These are phyloP conservation scores for Chamaecyparis obtusa DNA, from an alignment of 75 land plant species.

Conservation along the genomic window DNA sequence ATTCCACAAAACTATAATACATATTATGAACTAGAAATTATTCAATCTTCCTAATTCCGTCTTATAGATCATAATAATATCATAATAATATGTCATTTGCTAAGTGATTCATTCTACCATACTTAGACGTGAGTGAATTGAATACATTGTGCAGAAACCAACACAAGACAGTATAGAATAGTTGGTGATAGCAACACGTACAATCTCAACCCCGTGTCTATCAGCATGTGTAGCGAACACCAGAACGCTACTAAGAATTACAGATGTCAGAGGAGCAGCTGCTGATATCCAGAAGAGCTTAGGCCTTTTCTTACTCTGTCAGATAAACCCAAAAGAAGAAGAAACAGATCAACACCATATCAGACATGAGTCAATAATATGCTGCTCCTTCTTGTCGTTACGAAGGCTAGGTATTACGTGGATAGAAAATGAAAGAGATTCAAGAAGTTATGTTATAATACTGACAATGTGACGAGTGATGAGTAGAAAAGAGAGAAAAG, in stretches of 20 bases:
- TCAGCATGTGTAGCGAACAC: slow-evolving; percentile 58
- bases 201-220: slow-evolving; percentile 61
- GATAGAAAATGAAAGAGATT: neutral
- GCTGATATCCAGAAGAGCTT: slow-evolving; percentile 57
- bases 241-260: slow-evolving; percentile 43
- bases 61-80: no score
- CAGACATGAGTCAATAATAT: slow-evolving; percentile 23
- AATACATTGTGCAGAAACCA: neutral
- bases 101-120: neutral
- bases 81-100: no score
- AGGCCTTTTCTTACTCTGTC: slow-evolving; percentile 40
- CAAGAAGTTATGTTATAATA: slow-evolving; percentile 18
- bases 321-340: neutral
- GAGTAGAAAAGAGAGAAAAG: slow-evolving; percentile 69
- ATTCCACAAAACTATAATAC: no score
- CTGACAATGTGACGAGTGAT: slow-evolving; percentile 52
- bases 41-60: no score
- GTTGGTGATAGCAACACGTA: slow-evolving; percentile 10
- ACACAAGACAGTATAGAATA: neutral
- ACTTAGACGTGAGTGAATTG: neutral
- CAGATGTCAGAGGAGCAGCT: slow-evolving; percentile 47
- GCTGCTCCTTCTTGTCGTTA: neutral
- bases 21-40: no score
- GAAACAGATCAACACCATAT: neutral
- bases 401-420: neutral